Conservation (phyloP, 352 stramenopile genomes). For the Globisporangium camurandrum region DNA sequence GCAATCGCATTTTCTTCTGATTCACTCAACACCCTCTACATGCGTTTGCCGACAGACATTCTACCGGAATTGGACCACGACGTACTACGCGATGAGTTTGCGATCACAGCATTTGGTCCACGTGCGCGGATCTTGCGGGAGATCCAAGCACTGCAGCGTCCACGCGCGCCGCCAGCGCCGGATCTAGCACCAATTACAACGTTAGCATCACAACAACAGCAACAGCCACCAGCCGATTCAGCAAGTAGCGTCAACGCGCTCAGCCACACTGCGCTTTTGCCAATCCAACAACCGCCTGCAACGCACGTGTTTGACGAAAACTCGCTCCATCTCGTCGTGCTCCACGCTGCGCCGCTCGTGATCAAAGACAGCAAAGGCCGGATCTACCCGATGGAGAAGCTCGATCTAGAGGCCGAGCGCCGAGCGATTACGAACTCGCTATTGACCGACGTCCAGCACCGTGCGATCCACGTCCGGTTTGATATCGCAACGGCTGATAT, state of each 20-base stretch:
- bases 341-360: constrained; percentile 73
- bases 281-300: constrained; percentile 3
- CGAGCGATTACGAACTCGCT: constrained; percentile 63
- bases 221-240: constrained; percentile 1
- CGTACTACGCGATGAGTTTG: constrained; percentile 54
- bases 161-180: too few relatives aligned
- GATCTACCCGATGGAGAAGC: constrained; percentile 81
- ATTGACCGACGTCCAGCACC: constrained; percentile 61
- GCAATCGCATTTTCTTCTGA: neutral
- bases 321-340: constrained; percentile 66
- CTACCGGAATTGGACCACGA: constrained; percentile 55
- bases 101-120: constrained; percentile 51
- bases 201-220: neutral
- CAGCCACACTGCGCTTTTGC: too few relatives aligned
- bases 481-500: constrained; percentile 73
- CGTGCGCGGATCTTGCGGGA: constrained; percentile 50
- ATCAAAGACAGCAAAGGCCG: constrained; percentile 63
- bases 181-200: neutral
- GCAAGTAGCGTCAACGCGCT: constrained; percentile 1
- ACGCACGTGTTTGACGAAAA: constrained; percentile 22
- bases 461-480: constrained; percentile 69
- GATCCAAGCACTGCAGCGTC: constrained; percentile 35
- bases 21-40: too few relatives aligned
- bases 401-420: constrained; percentile 68
- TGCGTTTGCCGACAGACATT: constrained; percentile 20